Evolutionary conservation across 306 rosid species (phyloP).

Genomic region (Acacia acuminata): DNA sequence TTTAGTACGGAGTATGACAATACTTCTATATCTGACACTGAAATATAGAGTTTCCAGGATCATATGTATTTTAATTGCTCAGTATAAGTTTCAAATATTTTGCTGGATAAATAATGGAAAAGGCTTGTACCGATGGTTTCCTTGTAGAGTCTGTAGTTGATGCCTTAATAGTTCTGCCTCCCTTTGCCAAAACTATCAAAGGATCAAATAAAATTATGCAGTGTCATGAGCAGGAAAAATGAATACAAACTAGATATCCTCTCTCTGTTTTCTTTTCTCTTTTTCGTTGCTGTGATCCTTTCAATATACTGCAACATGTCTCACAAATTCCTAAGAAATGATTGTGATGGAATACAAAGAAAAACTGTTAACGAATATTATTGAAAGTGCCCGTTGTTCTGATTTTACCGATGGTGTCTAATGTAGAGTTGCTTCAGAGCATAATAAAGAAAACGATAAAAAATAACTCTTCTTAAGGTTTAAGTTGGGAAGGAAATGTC

Average conservation of each 20-base stretch:
- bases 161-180: slow-evolving; percentile 76
- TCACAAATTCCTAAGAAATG: not conserved
- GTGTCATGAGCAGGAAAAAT: slow-evolving; percentile 4
- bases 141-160: slow-evolving; percentile 73
- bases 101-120: slow-evolving; percentile 29
- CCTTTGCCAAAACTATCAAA: slow-evolving; percentile 75
- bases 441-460: not conserved
- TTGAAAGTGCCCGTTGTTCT: not conserved
- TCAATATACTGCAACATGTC: slow-evolving; percentile 15
- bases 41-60: slow-evolving; percentile 4
- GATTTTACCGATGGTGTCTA: not conserved
- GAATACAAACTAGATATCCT: not conserved
- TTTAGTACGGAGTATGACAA: not conserved
- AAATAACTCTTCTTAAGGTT: not conserved
- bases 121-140: slow-evolving; percentile 60
- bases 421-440: not conserved
- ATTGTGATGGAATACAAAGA: not conserved
- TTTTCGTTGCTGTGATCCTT: not conserved
- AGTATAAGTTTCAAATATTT: not conserved
- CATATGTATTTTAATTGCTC: slow-evolving; percentile 14
- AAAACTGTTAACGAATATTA: not conserved
- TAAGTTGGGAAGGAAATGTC: not conserved
- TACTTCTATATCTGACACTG: slow-evolving; percentile 10
- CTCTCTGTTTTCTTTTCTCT: not conserved
- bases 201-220: slow-evolving; percentile 27